These are phyloP conservation scores for Samsoniella hepiali DNA, from an alignment of 2,329 filamentous ascomycete genomes.

Conservation along the genomic window DNA sequence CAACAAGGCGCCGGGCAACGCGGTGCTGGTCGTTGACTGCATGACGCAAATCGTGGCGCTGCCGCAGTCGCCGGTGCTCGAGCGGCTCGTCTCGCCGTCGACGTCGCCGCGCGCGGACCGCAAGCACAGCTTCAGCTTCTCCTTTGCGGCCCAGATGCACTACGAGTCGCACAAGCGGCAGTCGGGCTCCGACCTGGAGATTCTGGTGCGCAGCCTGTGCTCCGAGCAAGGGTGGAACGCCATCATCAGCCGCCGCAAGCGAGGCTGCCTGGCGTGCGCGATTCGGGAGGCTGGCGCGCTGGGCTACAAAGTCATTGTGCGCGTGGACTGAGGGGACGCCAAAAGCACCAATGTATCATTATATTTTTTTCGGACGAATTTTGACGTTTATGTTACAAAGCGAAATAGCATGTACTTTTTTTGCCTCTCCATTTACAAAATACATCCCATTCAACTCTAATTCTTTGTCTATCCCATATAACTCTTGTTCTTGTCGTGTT, in stretches of 20 bases:
- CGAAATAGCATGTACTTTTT: constrained; percentile 6
- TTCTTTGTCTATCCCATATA: too few species aligned
- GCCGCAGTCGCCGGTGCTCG: constrained; percentile 47
- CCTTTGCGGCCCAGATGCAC: constrained; percentile 51
- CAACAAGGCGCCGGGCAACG: constrained; percentile 29
- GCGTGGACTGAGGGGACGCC: constrained; percentile 44
- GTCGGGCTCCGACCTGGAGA: constrained; percentile 63
- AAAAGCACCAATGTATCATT: not conserved
- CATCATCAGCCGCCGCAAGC: constrained; percentile 61
- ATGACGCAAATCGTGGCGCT: constrained; percentile 51
- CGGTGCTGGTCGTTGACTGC: constrained; percentile 61
- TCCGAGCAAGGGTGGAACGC: constrained; percentile 73
- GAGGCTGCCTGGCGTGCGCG: constrained; percentile 70
- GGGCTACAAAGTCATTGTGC: constrained; percentile 64
- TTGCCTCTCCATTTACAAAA: not conserved
- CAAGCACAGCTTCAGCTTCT: constrained; percentile 39
- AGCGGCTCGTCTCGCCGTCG: constrained; percentile 32
- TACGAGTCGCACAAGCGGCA: constrained; percentile 55
- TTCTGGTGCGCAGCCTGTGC: constrained; percentile 69
- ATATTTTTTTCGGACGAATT: not conserved
- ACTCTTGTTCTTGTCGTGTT: too few species aligned
- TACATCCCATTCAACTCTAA: not conserved
- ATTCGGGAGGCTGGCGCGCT: constrained; percentile 71
- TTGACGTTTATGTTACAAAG: not conserved
- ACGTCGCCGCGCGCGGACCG: constrained; percentile 31